These are phyloP conservation scores for Mycena olivaceomarginata DNA, from an alignment of 768 basidiomycete species.

Conservation along the genomic window DNA sequence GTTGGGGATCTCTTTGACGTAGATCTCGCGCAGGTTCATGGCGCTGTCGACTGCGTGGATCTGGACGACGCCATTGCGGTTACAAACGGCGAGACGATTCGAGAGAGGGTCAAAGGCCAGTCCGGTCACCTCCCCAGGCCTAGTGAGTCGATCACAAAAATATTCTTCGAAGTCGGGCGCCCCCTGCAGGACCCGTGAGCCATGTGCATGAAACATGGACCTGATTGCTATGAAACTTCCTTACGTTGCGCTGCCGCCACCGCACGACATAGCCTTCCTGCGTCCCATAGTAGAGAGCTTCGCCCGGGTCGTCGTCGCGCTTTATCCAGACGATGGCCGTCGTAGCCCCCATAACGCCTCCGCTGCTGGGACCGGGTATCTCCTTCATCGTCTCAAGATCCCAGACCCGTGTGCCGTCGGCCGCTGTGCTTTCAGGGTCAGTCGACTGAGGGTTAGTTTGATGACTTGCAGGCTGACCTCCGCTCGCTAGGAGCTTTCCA, in stretches of 20 bases:
- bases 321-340: slow-evolving; percentile 33
- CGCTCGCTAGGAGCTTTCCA: slow-evolving; percentile 24
- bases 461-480: slow-evolving; percentile 3
- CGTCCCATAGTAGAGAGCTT: slow-evolving; percentile 35
- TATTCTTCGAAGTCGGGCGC: slow-evolving; percentile 31
- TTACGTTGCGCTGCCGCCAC: slow-evolving; percentile 19
- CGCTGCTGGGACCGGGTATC: neutral
- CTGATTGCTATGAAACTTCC: neutral
- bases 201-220: neutral
- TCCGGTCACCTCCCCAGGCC: slow-evolving; percentile 40
- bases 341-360: slow-evolving; percentile 17
- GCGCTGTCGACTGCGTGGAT: slow-evolving; percentile 20
- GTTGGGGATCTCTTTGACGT: slow-evolving; percentile 26
- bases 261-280: slow-evolving; percentile 27
- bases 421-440: slow-evolving; percentile 15
- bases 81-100: slow-evolving; percentile 5
- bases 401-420: slow-evolving; percentile 42
- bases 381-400: slow-evolving; percentile 17
- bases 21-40: slow-evolving; percentile 27
- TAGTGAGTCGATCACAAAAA: slow-evolving; percentile 20
- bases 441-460: neutral
- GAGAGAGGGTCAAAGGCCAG: slow-evolving; percentile 38
- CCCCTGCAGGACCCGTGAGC: neutral
- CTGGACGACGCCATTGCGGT: slow-evolving; percentile 35
- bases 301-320: slow-evolving; percentile 30